phyloP scores from a whole-genome alignment of 305 asterid species.

The Fraxinus albicans region DNA sequence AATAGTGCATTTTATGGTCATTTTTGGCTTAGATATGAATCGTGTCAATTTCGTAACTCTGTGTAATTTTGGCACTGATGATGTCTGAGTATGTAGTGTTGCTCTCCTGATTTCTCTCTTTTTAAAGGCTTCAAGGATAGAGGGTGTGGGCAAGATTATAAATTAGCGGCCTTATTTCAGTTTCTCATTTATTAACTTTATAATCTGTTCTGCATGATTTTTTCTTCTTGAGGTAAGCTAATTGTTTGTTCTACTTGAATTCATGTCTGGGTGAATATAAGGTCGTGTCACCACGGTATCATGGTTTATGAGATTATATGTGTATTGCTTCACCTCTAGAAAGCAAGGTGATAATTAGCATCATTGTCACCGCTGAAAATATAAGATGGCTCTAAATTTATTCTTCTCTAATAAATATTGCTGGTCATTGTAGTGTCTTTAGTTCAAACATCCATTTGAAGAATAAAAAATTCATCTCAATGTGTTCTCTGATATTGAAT shows the following conservation, averaged over 20 bases:
- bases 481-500: neutral
- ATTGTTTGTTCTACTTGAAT: neutral
- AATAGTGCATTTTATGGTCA: neutral
- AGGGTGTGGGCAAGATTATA: neutral
- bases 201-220: neutral
- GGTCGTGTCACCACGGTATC: neutral
- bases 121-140: neutral
- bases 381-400: constrained; percentile 7
- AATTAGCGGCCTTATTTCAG: neutral
- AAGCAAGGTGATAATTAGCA: neutral
- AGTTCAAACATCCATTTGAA: neutral
- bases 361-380: neutral
- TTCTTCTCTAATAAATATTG: neutral
- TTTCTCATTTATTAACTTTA: neutral
- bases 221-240: neutral
- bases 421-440: constrained; percentile 10
- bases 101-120: neutral
- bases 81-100: neutral
- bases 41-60: neutral
- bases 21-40: neutral
- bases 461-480: neutral
- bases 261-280: neutral
- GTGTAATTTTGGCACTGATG: neutral
- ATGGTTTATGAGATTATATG: neutral
- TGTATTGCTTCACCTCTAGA: neutral